These are phyloP conservation scores for Amesomyces nigricolor DNA, from an alignment of 2,329 filamentous ascomycete species.

Conservation along the genomic window DNA sequence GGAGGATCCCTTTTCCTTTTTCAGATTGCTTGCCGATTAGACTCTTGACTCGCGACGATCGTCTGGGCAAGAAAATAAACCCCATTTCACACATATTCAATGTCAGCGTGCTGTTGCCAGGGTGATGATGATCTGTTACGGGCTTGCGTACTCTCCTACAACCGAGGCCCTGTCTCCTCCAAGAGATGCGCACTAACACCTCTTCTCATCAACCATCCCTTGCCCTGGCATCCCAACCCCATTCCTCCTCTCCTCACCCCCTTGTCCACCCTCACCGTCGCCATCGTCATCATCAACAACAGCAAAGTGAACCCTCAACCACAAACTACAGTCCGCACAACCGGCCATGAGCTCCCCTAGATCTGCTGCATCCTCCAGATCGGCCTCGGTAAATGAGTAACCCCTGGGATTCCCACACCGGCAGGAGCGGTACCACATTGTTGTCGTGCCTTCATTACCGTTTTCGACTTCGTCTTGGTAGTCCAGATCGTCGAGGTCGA, in stretches of 20 bases:
- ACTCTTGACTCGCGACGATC: slow-evolving; percentile 44
- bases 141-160: too few species aligned
- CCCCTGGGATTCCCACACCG: slow-evolving; percentile 59
- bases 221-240: background rate
- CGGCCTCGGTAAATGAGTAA: slow-evolving; percentile 52
- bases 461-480: slow-evolving; percentile 36
- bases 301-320: slow-evolving; percentile 59
- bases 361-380: slow-evolving; percentile 54
- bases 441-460: slow-evolving; percentile 22
- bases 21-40: slow-evolving; percentile 47
- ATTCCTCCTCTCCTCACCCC: background rate
- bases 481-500: slow-evolving; percentile 60
- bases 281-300: slow-evolving; percentile 40
- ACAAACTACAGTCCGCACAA: slow-evolving; percentile 61
- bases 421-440: slow-evolving; percentile 51
- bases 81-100: slow-evolving; percentile 18
- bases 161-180: too few species aligned
- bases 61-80: slow-evolving; percentile 50
- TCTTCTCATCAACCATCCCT: too few species aligned
- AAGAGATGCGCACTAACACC: too few species aligned
- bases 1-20: slow-evolving; percentile 36
- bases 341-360: slow-evolving; percentile 58
- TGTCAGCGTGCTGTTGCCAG: slow-evolving; percentile 19
- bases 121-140: too few species aligned
- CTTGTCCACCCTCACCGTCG: background rate